Evolutionary conservation across 2,329 filamentous ascomycete species (phyloP), one percentile per base, ranked within the genome.

Genomic region (Fusarium penzigii): DNA sequence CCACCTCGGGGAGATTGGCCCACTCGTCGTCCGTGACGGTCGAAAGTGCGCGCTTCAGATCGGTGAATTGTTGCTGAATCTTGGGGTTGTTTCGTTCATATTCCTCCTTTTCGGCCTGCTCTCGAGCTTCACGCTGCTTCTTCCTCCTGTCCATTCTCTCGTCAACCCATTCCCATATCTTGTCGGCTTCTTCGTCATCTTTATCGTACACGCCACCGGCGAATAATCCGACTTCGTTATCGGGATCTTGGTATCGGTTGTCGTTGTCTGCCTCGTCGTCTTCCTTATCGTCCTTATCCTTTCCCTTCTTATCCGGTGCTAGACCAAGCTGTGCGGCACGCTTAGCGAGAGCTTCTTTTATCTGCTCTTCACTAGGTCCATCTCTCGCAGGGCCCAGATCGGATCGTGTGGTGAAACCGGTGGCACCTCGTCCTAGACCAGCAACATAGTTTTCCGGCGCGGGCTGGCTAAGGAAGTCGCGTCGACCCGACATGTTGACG

Each of bases 1-100:
- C 94, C 34, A 97, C 93, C 66, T 99, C 95, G 6, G 94, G 95
- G 39, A 99, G 79, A 65, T 86, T 95, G 39, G 91, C 92, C 94
- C 94, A 99, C 65, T 99, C 92, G 57, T 99, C 93, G 69, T 97
- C 93, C 41, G 90, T 89, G 29, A 99, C 89, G 6, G 87, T 89
- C 39, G 89, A 88, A 38, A 99, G 81, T 6, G 90, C 91, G 66
- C 95, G 85, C 74, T 99, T 99, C 46, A 97, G 77, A 65, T 97
- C 94, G 68, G 92, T 92, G 71, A 99, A 99, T 72, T 99, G 94
- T 63, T 97, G 90, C 68, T 96, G 90, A 47, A 99, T 97, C 75
- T 97, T 99, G 13, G 94, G 94, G 70, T 99, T 97, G 71, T 96
- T 93, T 63, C 88, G 86, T 77, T 99, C 93, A 81, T 96, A 96